These are phyloP conservation scores for Desmodesmus armatus DNA, from an alignment of 139 green algal species.

Conservation along the genomic window DNA sequence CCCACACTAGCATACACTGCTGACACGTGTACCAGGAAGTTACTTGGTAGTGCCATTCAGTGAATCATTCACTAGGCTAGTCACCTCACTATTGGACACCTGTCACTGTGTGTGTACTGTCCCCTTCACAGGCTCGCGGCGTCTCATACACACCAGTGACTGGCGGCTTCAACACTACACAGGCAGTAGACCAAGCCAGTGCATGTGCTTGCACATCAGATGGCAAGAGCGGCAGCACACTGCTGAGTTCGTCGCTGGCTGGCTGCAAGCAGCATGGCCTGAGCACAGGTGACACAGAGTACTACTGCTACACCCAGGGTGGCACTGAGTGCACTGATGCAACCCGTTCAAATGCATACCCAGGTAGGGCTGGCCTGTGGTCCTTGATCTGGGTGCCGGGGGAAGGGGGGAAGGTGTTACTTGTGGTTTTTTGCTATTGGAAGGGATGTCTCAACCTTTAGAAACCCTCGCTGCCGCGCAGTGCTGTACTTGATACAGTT, in stretches of 20 bases:
- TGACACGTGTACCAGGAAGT: no score
- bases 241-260: not conserved
- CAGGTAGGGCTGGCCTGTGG: no score
- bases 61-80: no score
- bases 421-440: no score
- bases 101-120: not conserved
- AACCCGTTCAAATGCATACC: constrained; percentile 7
- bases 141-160: constrained; percentile 2
- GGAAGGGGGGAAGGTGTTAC: no score
- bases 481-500: no score
- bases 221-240: not conserved
- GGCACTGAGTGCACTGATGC: not conserved
- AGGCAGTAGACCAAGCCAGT: not conserved
- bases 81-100: no score
- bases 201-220: not conserved
- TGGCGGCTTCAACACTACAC: not conserved
- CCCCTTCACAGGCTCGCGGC: not conserved
- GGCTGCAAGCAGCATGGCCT: constrained; percentile 33
- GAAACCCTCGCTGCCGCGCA: no score
- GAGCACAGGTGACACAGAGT: not conserved
- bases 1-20: no score
- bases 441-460: no score
- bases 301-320: constrained; percentile 33
- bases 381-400: no score
- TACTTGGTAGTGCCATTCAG: no score